Base-by-base conservation (phyloP, 1,284 basidiomycete species). In the Apiotrichum porosum region DNA sequence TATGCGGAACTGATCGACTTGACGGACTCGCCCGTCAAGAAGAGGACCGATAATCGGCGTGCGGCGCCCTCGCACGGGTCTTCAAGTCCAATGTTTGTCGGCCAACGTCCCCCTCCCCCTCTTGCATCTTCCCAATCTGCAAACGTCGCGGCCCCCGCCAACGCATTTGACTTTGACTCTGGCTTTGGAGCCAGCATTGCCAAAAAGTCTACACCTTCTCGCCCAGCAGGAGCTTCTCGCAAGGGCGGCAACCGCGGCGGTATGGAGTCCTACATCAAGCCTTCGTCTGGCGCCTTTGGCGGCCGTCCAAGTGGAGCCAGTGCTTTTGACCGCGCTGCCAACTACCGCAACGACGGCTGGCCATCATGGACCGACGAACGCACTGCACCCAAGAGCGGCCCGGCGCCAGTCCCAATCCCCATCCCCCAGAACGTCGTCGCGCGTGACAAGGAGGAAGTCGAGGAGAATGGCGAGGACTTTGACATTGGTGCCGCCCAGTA, bases 221-320 rank as follows among this genome's bases (percentile, higher is more conserved):
- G 36, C 19, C 41, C 13, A 30, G 6, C 26, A 12, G 26, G 6
- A 6, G 6, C 26, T 6, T 28, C 26, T 28, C 26, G 26, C 26
- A 28, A 28, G 26, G 12, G 12, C 26, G 12, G 12, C 26, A 28
- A 28, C 26, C 6, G 8, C 26, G 26, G 26, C 26, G 26, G 26
- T 12, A 28, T 28, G 26, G 41, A 40, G n/a, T 49, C 50, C n/a
- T 68, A 65, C 43, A 71, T 71, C 49, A 65, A 64, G 32, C 65
- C 68, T 1, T 57, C 63, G 8, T 64, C 61, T 12, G 62, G 61
- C 3, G 61, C 61, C 0, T 63, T 63, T 46, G 24, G 43, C 19
- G 9, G 19, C 9, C 24, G 28, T 14, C 10, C 31, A 9, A 17
- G 42, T 4, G n/a, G n/a, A n/a, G 14, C n/a, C 10, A 45, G 39